phyloP scores from a whole-genome alignment of 257 asterid species.

The Verbascum thapsus region DNA sequence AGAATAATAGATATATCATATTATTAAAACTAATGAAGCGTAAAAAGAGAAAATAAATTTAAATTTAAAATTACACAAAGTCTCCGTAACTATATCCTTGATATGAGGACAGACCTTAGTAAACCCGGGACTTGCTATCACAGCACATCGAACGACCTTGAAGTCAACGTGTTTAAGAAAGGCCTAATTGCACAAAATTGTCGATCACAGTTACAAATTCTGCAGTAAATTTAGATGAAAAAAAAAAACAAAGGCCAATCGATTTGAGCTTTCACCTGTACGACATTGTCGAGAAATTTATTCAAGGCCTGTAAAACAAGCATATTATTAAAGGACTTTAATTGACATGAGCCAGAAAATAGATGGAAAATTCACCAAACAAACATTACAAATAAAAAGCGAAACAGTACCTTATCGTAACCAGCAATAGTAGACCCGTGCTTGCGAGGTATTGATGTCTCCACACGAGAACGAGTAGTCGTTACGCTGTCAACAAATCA shows the following conservation, averaged over 20 bases:
- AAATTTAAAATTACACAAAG: background rate
- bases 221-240: slow-evolving; percentile 4
- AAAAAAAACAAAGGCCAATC: slow-evolving; percentile 17
- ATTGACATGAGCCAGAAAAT: slow-evolving; percentile 12
- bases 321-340: slow-evolving; percentile 16
- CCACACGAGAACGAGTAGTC: slow-evolving; percentile 75
- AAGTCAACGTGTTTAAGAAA: slow-evolving; percentile 80
- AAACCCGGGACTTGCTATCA: slow-evolving; percentile 98
- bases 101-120: slow-evolving; percentile 65
- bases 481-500: slow-evolving; percentile 68
- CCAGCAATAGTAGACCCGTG: slow-evolving; percentile 96
- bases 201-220: slow-evolving; percentile 23
- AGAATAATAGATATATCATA: too few species aligned
- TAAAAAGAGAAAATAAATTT: background rate
- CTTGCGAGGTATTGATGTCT: slow-evolving; percentile 96
- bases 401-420: slow-evolving; percentile 62
- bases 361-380: background rate
- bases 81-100: slow-evolving; percentile 10
- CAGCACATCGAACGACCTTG: slow-evolving; percentile 90
- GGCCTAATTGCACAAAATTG: slow-evolving; percentile 52
- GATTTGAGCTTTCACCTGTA: slow-evolving; percentile 52
- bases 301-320: slow-evolving; percentile 69
- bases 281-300: slow-evolving; percentile 78
- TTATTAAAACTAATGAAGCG: background rate
- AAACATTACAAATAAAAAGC: slow-evolving; percentile 1